Evolutionary conservation across 345 rosid genomes (phyloP), one percentile per base, ranked within the genome.

Genomic region (Bruguiera parviflora): DNA sequence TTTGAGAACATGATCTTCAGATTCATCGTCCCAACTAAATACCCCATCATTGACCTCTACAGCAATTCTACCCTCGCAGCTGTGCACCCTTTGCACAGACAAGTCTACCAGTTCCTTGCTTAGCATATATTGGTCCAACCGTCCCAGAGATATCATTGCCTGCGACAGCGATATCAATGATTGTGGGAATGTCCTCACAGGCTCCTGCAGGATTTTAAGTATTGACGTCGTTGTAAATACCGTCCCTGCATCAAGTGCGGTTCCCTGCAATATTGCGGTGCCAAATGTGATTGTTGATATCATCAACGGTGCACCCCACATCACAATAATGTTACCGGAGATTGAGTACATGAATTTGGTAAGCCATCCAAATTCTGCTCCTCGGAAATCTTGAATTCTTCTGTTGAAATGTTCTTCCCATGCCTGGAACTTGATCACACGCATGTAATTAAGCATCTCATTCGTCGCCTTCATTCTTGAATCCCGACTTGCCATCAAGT

Each of bases 401-500:
- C 84, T 81, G 65, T 88, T 87, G 84, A 94, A 94, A 79, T 94
- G 97, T 27, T 87, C 85, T 75, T 94, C 97, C 97, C 98, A 94
- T 9, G 97, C 95, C 68, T 94, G 98, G 78, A 94, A 91, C 80
- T 91, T 94, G 64, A 94, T 94, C 77, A 94, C 96, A 7, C 97
- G 84, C 95, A 94, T 88, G 64, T 88, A 87, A 32, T 86, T 94
- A 3, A 94, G 91, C 96, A 94, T 89, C 77, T 94, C 97, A 56
- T 91, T 94, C 0, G 92, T 89, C 11, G 96, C 96, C 79, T 94
- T 91, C 97, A 94, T 94, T 67, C 98, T 85, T 31, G 81, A 85
- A 79, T 94, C 98, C 0, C 98, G 86, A 63, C 84, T 84, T 37
- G 64, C 74, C 98, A 94, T 94, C 86, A 89, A 64, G 53, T 82